These are phyloP conservation scores for Pseudocercospora musae DNA, from an alignment of 2,329 filamentous ascomycete species.

Conservation along the genomic window DNA sequence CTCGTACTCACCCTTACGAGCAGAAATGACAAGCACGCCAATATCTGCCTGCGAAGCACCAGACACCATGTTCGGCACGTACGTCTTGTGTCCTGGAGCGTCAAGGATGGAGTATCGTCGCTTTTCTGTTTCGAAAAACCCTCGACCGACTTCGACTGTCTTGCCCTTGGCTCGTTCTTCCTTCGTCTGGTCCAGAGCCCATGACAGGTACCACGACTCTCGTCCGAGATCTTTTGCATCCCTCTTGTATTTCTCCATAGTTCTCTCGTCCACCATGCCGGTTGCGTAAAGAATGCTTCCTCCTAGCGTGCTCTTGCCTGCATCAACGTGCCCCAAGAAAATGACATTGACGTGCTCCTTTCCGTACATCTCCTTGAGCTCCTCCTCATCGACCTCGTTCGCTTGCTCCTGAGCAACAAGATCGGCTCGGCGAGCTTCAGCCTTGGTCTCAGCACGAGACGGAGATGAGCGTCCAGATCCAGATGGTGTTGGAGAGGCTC, in stretches of 20 bases:
- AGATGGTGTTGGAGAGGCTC: conserved; percentile 69
- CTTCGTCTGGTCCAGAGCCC: conserved; percentile 95
- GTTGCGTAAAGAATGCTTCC: conserved; percentile 90
- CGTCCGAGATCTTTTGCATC: conserved; percentile 94
- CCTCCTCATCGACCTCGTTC: conserved; percentile 75
- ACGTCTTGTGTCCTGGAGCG: conserved; percentile 96
- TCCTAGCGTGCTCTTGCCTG: conserved; percentile 93
- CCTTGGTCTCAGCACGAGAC: conserved; percentile 55
- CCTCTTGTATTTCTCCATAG: conserved; percentile 95
- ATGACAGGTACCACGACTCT: conserved; percentile 98
- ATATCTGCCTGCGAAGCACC: conserved; percentile 74
- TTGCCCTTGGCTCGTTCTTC: conserved; percentile 96
- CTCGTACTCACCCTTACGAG: conserved; percentile 97
- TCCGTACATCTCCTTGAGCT: conserved; percentile 91
- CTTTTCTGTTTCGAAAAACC: conserved; percentile 96
- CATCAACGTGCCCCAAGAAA: conserved; percentile 97
- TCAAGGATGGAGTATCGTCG: conserved; percentile 95
- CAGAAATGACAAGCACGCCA: conserved; percentile 91
- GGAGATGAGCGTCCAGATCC: conserved; percentile 77
- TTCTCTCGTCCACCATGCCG: conserved; percentile 99
- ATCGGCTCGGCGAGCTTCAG: conserved; percentile 66
- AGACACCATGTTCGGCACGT: conserved; percentile 97
- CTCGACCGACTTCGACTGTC: conserved; percentile 94
- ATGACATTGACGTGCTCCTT: conserved; percentile 95
- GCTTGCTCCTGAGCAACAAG: conserved; percentile 79